A percentile compares a stretch with the other conserved stretches of the same genome.
Evolutionary conservation across 805 yeast species (phyloP).

Genomic region (Candida odintsovae): DNA sequence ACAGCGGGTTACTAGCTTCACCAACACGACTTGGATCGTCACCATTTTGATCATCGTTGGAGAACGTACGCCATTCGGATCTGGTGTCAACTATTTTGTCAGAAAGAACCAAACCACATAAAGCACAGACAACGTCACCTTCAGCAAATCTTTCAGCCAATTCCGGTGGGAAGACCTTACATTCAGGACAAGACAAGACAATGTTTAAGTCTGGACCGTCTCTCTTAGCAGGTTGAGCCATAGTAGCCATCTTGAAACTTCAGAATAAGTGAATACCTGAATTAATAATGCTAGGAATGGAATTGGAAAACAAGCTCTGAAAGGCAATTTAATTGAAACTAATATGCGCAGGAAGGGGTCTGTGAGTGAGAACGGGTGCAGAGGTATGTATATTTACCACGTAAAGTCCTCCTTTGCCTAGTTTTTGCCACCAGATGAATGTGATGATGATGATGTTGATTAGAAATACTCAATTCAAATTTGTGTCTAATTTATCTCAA

Average conservation of each 20-base stretch:
- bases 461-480: no score
- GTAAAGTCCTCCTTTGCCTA: conserved; percentile 1
- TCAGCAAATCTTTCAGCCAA: conserved; percentile 91
- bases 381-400: background rate
- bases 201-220: conserved; percentile 82
- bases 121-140: conserved; percentile 97
- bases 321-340: no score
- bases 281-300: no score
- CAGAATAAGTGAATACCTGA: background rate
- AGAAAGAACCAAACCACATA: conserved; percentile 91
- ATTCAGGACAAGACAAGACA: conserved; percentile 90
- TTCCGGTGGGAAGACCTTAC: conserved; percentile 94
- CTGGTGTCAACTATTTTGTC: conserved; percentile 91
- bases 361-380: background rate
- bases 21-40: conserved; percentile 99
- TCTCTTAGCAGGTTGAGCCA: conserved; percentile 13
- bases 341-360: background rate
- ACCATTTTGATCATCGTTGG: conserved; percentile 96
- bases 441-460: conserved; percentile 4
- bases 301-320: no score
- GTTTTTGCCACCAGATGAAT: conserved; percentile 5
- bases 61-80: conserved; percentile 98
- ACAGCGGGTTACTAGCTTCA: conserved; percentile 88
- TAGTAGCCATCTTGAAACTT: background rate
- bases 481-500: no score